phyloP scores from a whole-genome alignment of 78 protist species.

The Dictyostelium intermedium region DNA sequence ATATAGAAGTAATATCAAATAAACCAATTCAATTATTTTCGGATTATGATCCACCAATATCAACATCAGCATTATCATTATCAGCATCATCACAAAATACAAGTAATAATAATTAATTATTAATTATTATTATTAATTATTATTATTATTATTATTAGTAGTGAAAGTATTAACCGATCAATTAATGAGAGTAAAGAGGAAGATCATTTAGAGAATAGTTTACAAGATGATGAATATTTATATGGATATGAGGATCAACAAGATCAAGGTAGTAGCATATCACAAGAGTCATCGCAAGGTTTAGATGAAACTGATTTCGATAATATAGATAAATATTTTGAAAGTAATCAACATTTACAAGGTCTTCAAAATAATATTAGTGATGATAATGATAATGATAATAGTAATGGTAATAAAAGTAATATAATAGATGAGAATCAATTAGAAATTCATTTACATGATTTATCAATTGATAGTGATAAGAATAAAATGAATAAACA shows the following conservation, averaged over 20 bases:
- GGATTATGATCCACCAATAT: conserved; percentile 2
- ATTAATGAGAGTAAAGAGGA: background rate
- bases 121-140: too few species aligned
- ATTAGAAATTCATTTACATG: background rate
- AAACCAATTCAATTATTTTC: background rate
- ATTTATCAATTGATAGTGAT: background rate
- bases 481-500: background rate
- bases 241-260: background rate
- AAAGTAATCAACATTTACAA: background rate
- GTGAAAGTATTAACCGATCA: background rate
- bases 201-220: background rate
- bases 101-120: too few species aligned
- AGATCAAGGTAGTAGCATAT: background rate
- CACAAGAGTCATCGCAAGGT: conserved; percentile 1
- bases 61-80: background rate
- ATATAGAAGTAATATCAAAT: background rate
- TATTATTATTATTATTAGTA: too few species aligned
- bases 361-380: background rate
- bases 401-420: background rate
- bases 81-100: background rate
- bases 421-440: background rate
- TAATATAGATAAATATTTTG: conserved; percentile 38
- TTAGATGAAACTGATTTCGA: conserved; percentile 57
- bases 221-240: background rate
- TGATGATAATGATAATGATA: background rate